These are phyloP conservation scores for Kitagawia praeruptora DNA, from an alignment of 129 eudicot genomes.

Conservation along the genomic window DNA sequence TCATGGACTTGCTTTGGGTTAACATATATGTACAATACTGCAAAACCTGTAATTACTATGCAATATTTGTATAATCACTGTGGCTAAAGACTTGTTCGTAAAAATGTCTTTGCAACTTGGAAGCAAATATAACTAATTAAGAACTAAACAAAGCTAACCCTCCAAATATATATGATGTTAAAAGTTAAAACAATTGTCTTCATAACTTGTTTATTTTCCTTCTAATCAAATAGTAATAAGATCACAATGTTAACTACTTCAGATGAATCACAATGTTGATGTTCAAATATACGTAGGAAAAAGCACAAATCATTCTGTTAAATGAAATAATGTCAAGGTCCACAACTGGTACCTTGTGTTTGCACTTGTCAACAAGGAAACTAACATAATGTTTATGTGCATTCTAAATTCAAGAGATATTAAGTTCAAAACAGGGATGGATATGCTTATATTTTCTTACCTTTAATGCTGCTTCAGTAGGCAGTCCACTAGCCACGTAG, in stretches of 20 bases:
- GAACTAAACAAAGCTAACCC: not conserved
- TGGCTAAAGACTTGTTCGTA: not conserved
- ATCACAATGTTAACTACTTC: not conserved
- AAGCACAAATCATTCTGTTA: not conserved
- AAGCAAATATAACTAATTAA: not conserved
- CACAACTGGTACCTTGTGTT: not conserved
- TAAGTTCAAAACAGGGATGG: not conserved
- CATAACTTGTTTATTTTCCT: not conserved
- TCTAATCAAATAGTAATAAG: not conserved
- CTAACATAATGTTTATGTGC: not conserved
- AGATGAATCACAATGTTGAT: not conserved
- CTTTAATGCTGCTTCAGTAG: conserved; percentile 96
- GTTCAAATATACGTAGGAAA: not conserved
- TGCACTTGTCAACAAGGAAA: not conserved
- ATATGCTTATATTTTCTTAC: conserved; percentile 22
- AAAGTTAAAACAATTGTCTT: not conserved
- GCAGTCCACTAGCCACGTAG: conserved; percentile 72
- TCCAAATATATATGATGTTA: not conserved
- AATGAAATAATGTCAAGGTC: not conserved
- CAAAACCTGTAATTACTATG: not conserved
- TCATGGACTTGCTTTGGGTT: not conserved
- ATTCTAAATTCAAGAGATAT: not conserved
- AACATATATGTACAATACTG: not conserved
- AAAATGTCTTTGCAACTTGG: not conserved
- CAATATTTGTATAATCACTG: not conserved